Evolutionary conservation across 2,329 filamentous ascomycete genomes (phyloP).

Genomic region (Fusarium agapanthi): DNA sequence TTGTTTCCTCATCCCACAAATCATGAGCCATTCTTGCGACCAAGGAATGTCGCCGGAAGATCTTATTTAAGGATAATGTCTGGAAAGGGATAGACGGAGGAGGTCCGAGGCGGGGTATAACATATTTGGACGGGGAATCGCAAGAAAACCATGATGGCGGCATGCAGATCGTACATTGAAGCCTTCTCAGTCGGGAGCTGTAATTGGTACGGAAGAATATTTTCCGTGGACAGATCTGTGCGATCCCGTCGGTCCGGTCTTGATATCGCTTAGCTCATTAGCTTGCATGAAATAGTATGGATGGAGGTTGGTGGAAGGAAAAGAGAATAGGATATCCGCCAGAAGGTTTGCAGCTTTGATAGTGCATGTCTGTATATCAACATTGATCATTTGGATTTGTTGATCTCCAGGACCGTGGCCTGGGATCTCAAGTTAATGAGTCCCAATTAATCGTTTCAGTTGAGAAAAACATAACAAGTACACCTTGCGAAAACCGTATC

Average conservation of each 20-base stretch:
- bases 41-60: neutral
- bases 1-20: neutral
- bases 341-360: fast-evolving
- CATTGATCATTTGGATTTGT: fast-evolving
- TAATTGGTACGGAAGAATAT: constrained; percentile 3
- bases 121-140: neutral
- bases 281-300: neutral
- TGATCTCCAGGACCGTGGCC: fast-evolving
- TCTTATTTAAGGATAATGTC: neutral
- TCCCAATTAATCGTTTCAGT: neutral
- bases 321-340: fast-evolving
- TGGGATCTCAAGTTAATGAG: fast-evolving
- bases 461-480: fast-evolving
- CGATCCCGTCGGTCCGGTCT: neutral
- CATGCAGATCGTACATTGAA: neutral
- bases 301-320: fast-evolving
- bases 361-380: fast-evolving
- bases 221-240: neutral
- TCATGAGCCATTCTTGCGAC: neutral
- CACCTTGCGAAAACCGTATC: fast-evolving
- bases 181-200: neutral
- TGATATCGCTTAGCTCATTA: neutral
- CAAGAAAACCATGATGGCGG: neutral
- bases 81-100: neutral
- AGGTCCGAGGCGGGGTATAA: constrained; percentile 12